Base-by-base conservation (phyloP, 2,329 filamentous ascomycete species). In the Scleromitrula shiraiana region DNA sequence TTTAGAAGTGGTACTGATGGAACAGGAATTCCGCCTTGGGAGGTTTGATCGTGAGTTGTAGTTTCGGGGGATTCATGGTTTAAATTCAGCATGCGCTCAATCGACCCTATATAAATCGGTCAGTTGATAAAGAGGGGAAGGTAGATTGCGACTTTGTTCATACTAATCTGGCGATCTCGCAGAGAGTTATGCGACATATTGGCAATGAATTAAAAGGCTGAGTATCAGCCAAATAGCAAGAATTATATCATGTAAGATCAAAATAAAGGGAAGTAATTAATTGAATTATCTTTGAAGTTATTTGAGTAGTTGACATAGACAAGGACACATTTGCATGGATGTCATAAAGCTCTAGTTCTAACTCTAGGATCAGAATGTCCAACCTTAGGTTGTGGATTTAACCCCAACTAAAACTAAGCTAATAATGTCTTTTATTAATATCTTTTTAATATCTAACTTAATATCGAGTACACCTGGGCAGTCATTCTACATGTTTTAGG, bases 81-180 rank as follows among this genome's bases (percentile, higher is more conserved):
- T 57, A 98, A 74, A 66, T 96, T 97, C 57, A 98, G 80, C 62
- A 98, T 89, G 69, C 88, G 91, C 72, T 95, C 89, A 62, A 98
- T 88, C 15, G 91, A 91, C 41, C 85, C 90, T 95, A 56, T 32
- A 56, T 10, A 17, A 22, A n/a, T 45, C 36, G 38, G 37, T 60
- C 30, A 60, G 50, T 47, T 27, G 10, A 4, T 8, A n/a, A 17
- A 6, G 9, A 37, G 45, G 39, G 26, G 39, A 36, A 47, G 36
- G 45, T 60, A 63, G 5, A 26, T 19, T 26, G 49, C 51, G 20
- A 47, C 56, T 56, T 32, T 23, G 30, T 45, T 29, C 77, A 62
- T 71, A 83, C 81, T 78, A 68, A 86, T 81, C 73, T 87, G 83
- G 62, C 81, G 79, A 69, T 85, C 82, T 64, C 83, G 74, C 56